Base-by-base conservation (phyloP, 306 rosid genomes). In the Vigna trinervia region DNA sequence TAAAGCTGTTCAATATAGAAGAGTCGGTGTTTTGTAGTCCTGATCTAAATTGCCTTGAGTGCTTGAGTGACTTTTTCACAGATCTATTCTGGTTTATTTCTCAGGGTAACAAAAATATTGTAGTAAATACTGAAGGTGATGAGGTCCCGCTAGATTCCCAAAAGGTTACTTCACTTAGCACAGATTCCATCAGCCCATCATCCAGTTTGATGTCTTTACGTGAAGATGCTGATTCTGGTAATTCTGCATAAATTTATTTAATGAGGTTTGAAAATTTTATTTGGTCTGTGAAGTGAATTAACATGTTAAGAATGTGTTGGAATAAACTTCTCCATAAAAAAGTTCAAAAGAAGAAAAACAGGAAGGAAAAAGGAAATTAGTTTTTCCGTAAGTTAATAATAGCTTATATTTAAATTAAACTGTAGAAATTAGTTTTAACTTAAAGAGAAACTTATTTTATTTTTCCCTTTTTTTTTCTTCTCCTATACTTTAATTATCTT, bases 221-320 rank as follows among this genome's bases (percentile, higher is more conserved):
- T 60, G 98, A 93, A 89, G 98, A 93, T 86, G 93, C 88, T 76
- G 98, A 93, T 85, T 86, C 91, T 15, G 98, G 98, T 93, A 86
- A 57, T 76, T 83, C 65, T 79, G 65, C 66, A 65, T 71, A 71
- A 61, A 54, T 71, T 59, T 80, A 75, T 77, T 85, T 75, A 47
- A 61, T 12, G 59, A 69, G 72, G 69, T 30, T 75, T 38, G 10
- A 5, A 59, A 13, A 62, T 63, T 63, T 69, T 68, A 62, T 75
- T 74, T 39, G 8, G 52, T 53, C 38, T 74, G 30, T 64, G 41
- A 65, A 60, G 60, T 46, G 54, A 68, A 59, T 50, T 7, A 39
- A 39, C 45, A 9, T 41, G 46, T 41, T 48, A 14, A 10, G 53
- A 5, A 13, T 14, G 5, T 48, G 6, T 48, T 14, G 15, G 53